Evolutionary conservation across 257 asterid genomes (phyloP), one percentile per base, ranked within the genome.

Genomic region (Solanum pinnatisectum): DNA sequence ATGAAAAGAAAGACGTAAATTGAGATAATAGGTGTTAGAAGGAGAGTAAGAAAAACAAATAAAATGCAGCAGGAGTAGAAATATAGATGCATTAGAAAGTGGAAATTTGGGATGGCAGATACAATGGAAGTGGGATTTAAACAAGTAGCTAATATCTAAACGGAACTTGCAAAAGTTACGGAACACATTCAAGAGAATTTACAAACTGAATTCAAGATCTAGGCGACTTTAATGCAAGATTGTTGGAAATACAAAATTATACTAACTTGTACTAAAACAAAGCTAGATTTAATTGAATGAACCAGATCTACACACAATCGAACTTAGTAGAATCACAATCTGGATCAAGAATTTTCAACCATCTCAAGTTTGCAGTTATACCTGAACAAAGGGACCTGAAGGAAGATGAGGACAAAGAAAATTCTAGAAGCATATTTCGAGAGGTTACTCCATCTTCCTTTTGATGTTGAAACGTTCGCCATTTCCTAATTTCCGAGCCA

Each of bases 341-440:
- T 9, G 87, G 13, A 35, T 23, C 70, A 25, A 30, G 35, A 83
- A 10, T 63, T 68, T 65, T 65, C 27, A 60, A 60, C 27, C 30
- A 11, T 36, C 37, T 30, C 42, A 35, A 42, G 15, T 70, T 67
- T 52, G 23, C 40, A 23, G 30, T 32, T 63, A 83, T 88, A 97
- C 99, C 98, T 95, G 95, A 97, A 97, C 78, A 97, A 98, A 33
- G 99, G 99, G 68, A 97, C 91, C 93, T 97, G 99, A 44, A 97
- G 92, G 88, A 95, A 83, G 87, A 97, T 92, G 79, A 96, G 92
- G 13, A 94, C 63, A 89, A 96, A 94, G 84, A 87, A 96, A 5
- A 92, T 39, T 87, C 96, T 93, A 91, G 93, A 88, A 27, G 99
- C 96, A 86, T 97, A 90, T 63, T 87, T 93, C 22, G 98, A 91